Evolutionary conservation across 768 basidiomycete genomes (phyloP).

Genomic region (Phlebiopsis flavidoalba): DNA sequence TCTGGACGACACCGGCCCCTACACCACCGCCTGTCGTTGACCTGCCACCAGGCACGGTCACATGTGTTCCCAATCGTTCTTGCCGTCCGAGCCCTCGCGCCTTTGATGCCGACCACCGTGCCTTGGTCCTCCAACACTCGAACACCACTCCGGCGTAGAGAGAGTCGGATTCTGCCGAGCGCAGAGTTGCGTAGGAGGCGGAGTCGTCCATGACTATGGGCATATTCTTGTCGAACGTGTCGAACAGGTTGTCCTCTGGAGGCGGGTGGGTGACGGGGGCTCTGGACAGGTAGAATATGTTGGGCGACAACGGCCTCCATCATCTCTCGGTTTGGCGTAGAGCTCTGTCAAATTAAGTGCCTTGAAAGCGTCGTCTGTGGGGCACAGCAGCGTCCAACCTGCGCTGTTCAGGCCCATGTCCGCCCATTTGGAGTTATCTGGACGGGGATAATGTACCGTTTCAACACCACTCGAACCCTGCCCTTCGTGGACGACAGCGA

Average conservation of each 20-base stretch:
- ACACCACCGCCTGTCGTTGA: slow-evolving; percentile 66
- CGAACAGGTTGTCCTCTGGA: slow-evolving; percentile 2
- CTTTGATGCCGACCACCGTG: slow-evolving; percentile 66
- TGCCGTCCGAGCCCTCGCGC: slow-evolving; percentile 62
- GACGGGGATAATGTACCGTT: slow-evolving; percentile 80
- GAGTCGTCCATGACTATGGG: slow-evolving; percentile 71
- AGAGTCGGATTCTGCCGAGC: slow-evolving; percentile 47
- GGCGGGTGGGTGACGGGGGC: slow-evolving; percentile 16
- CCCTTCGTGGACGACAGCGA: slow-evolving; percentile 76
- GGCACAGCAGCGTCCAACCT: slow-evolving; percentile 89
- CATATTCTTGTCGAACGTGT: slow-evolving; percentile 50
- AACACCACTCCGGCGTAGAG: slow-evolving; percentile 82
- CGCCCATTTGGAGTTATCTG: slow-evolving; percentile 64
- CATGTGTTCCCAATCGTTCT: slow-evolving; percentile 55
- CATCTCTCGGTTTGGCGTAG: slow-evolving; percentile 47
- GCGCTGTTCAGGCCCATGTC: slow-evolving; percentile 39
- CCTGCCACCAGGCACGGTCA: slow-evolving; percentile 72
- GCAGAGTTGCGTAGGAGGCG: slow-evolving; percentile 71
- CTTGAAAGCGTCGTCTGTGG: slow-evolving; percentile 90
- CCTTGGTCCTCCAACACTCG: slow-evolving; percentile 44
- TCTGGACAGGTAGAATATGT: slow-evolving; percentile 60
- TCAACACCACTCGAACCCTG: slow-evolving; percentile 87
- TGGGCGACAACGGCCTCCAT: slow-evolving; percentile 65
- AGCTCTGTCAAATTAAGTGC: slow-evolving; percentile 74
- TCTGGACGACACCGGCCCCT: slow-evolving; percentile 87